Evolutionary conservation across 176 grass and related monocot genomes (phyloP), one percentile per base, ranked within the genome.

Genomic region (Rhynchospora tenuis): DNA sequence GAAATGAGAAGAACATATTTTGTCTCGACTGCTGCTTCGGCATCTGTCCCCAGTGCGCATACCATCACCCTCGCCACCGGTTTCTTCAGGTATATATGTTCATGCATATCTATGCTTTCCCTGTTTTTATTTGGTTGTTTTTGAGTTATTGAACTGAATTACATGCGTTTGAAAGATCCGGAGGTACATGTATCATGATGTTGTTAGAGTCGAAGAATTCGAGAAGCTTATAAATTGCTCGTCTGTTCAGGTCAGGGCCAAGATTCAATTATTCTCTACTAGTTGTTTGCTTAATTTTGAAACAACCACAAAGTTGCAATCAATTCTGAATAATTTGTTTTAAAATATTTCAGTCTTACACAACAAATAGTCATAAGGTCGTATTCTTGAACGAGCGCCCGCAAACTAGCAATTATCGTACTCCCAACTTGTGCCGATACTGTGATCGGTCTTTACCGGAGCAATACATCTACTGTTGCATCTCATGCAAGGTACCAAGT

Each of bases 1-100:
- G 87, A 91, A 98, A 98, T 86, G 95, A 98, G 86, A 98, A 94
- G 92, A 98, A 98, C 90, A 93, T 98, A 87, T 98, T 98, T 81
- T 98, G 95, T 89, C 90, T 98, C 22, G 84, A 88, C n/a, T 98
- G 95, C 89, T 88, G 92, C 84, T 52, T 89, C 73, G 93, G 95
- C 88, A 83, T 98, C 85, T 98, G 95, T 89, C 87, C 87, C 23
- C 92, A 98, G 90, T 98, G 95, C 86, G 83, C 86, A 1, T 79
- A 78, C 43, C 79, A 86, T 14, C 95, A 98, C 82, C 91, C 75
- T 27, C 85, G 58, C 62, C 95, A 98, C 83, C 89, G 79, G 22
- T 90, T 98, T 42, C 86, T 98, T 81, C 95, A 98, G 75, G 94
- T 97, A 20, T 10, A 6, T 48, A 43, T 38, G 33, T 43, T 68